Evolutionary conservation across 495 filamentous ascomycete species (phyloP).

Genomic region (Physcia stellaris): DNA sequence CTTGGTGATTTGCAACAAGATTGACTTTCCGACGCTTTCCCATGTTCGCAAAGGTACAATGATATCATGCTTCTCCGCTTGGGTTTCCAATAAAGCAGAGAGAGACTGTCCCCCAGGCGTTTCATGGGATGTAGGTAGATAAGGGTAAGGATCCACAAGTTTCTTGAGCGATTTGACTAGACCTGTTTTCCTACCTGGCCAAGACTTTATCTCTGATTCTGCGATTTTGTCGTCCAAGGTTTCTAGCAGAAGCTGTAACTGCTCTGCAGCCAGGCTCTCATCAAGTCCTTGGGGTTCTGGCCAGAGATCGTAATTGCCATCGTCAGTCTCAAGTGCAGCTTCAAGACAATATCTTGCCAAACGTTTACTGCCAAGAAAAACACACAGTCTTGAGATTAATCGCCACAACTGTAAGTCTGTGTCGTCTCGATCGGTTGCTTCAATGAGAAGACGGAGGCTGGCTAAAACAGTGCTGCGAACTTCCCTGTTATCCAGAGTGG

Average conservation of each 20-base stretch:
- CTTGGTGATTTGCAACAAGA: slow-evolving; percentile 35
- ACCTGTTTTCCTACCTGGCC: slow-evolving; percentile 48
- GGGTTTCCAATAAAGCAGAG: slow-evolving; percentile 6
- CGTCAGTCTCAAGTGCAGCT: slow-evolving; percentile 76
- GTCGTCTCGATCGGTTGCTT: slow-evolving; percentile 78
- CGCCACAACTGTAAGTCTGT: slow-evolving; percentile 93
- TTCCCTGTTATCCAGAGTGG: not conserved
- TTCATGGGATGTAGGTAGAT: slow-evolving; percentile 42
- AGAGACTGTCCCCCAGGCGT: slow-evolving; percentile 8
- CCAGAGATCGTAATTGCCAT: slow-evolving; percentile 53
- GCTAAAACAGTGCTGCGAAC: slow-evolving; percentile 1
- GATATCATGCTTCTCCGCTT: slow-evolving; percentile 21
- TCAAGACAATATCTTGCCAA: slow-evolving; percentile 81
- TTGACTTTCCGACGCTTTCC: slow-evolving; percentile 40
- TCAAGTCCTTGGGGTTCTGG: slow-evolving; percentile 70
- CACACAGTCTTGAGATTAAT: slow-evolving; percentile 62
- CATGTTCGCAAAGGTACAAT: slow-evolving; percentile 24
- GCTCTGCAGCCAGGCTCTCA: slow-evolving; percentile 69
- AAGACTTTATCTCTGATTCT: slow-evolving; percentile 39
- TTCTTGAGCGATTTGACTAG: slow-evolving; percentile 49
- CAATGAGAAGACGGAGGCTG: slow-evolving; percentile 47
- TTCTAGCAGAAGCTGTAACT: slow-evolving; percentile 52
- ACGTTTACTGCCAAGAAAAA: slow-evolving; percentile 59
- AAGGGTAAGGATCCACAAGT: slow-evolving; percentile 64
- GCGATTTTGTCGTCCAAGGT: slow-evolving; percentile 61